phyloP scores from a whole-genome alignment of 2,329 filamentous ascomycete genomes.

The Ophiostoma piceae region DNA sequence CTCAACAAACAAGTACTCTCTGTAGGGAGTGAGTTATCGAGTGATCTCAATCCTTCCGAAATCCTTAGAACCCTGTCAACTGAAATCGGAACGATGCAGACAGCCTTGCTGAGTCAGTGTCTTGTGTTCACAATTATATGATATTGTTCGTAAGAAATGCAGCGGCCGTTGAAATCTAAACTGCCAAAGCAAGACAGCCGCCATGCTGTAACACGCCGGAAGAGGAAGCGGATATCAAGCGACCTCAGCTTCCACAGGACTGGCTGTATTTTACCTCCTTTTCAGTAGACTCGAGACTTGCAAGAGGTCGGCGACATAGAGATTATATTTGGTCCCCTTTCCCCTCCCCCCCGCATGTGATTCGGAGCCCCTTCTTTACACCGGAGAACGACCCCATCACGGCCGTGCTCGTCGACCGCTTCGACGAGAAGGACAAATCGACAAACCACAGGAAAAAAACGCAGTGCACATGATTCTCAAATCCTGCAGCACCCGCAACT shows the following conservation, averaged over 20 bases:
- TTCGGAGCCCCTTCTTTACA: constrained; percentile 46
- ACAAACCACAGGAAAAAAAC: constrained; percentile 24
- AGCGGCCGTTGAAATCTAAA: background rate
- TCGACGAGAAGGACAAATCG: constrained; percentile 26
- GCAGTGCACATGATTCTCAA: constrained; percentile 49
- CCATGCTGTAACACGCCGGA: background rate
- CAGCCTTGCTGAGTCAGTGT: background rate
- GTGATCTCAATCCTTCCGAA: too few species aligned
- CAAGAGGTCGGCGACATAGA: background rate
- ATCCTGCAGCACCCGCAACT: constrained; percentile 49
- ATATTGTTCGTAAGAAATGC: background rate
- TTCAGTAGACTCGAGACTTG: background rate
- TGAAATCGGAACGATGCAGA: background rate
- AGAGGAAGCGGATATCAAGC: background rate
- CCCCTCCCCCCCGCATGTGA: background rate
- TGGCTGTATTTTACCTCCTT: background rate
- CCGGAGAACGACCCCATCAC: constrained; percentile 48
- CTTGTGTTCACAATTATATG: background rate
- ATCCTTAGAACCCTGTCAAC: background rate
- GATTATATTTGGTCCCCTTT: background rate
- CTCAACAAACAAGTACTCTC: background rate
- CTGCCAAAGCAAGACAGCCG: background rate
- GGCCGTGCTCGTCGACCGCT: constrained; percentile 39
- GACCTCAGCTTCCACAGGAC: background rate
- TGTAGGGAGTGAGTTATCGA: too few species aligned